Evolutionary conservation across 2,329 filamentous ascomycete genomes (phyloP), one percentile per base, ranked within the genome.

Genomic region (Fusarium mangiferae): DNA sequence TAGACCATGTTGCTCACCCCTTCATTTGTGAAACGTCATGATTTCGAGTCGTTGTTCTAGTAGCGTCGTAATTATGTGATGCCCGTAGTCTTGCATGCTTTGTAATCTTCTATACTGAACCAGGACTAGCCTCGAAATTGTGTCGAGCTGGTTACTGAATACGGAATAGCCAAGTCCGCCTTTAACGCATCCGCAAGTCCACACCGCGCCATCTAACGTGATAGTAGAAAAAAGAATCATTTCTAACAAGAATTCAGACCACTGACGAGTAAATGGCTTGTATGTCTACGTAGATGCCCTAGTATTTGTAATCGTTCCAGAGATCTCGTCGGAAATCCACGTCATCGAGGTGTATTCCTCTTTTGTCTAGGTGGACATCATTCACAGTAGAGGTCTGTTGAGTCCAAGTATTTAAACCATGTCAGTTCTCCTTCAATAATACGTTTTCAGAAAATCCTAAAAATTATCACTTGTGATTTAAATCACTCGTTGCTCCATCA

Each of bases 401-500:
- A n/a, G 24, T 3, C 24, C 26, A n/a, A 41, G 20, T 55, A 41
- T 20, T 41, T 41, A 55, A 41, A 55, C 20, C 0, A 28, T 41
- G 0, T 3, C 26, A n/a, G 17, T 41, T 13, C 51, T 18, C 36
- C 24, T 36, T 41, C 6, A 4, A 20, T 3, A 0, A 39, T 22
- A 18, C 10, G n/a, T n/a, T n/a, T n/a, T n/a, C n/a, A n/a, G 14
- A 30, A n/a, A 30, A 6, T 10, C 5, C 20, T 3, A 30, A 48
- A 15, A 48, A 0, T 28, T 3, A 1, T 10, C 26, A 17, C 24
- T n/a, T 6, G 14, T 18, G 11, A 3, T 4, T 55, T 5, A 30
- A 15, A 0, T n/a, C 20, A 1, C 11, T 2, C 9, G 13, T 13
- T 12, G 6, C 3, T 24, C 24, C 22, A 30, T 5, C 18, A 12